These are phyloP conservation scores for Yamadazyma epiphylla DNA, from an alignment of 1,139 yeast genomes.

Conservation along the genomic window DNA sequence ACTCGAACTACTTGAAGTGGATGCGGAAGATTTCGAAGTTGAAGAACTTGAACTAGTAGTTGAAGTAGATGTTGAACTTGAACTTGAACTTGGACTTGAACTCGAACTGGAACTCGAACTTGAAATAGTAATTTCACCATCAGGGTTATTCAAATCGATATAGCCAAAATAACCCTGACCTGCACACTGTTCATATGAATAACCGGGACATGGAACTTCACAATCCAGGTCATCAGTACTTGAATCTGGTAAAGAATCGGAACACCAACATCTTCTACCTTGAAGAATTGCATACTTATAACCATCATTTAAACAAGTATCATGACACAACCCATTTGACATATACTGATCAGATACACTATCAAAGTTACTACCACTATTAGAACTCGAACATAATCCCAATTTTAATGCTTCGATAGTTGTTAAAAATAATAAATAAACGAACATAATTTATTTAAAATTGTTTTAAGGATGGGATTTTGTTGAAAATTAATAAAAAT, in stretches of 20 bases:
- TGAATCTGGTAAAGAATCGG: slow-evolving; percentile 46
- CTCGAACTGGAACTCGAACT: not conserved
- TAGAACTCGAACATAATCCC: slow-evolving; percentile 44
- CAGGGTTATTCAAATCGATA: slow-evolving; percentile 23
- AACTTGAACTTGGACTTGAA: not conserved
- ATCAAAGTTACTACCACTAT: slow-evolving; percentile 28
- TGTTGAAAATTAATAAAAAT: not conserved
- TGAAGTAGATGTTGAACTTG: slow-evolving; percentile 2
- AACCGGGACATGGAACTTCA: slow-evolving; percentile 50
- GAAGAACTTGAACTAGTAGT: slow-evolving; percentile 3
- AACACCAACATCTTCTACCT: slow-evolving; percentile 56
- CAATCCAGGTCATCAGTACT: slow-evolving; percentile 36
- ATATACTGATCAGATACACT: slow-evolving; percentile 22
- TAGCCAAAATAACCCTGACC: slow-evolving; percentile 32
- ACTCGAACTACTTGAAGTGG: slow-evolving; percentile 1
- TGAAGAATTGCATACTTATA: slow-evolving; percentile 56
- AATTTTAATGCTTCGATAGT: slow-evolving; percentile 10
- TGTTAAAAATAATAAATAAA: not conserved
- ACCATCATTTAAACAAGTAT: slow-evolving; percentile 40
- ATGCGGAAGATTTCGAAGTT: not conserved
- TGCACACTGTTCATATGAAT: slow-evolving; percentile 30
- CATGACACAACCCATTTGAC: slow-evolving; percentile 56
- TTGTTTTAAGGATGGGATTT: slow-evolving; percentile 1
- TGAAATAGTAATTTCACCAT: slow-evolving; percentile 7
- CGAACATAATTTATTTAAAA: too few species aligned